Evolutionary conservation across 345 rosid genomes (phyloP), one percentile per base, ranked within the genome.

Genomic region (Turnera subulata): DNA sequence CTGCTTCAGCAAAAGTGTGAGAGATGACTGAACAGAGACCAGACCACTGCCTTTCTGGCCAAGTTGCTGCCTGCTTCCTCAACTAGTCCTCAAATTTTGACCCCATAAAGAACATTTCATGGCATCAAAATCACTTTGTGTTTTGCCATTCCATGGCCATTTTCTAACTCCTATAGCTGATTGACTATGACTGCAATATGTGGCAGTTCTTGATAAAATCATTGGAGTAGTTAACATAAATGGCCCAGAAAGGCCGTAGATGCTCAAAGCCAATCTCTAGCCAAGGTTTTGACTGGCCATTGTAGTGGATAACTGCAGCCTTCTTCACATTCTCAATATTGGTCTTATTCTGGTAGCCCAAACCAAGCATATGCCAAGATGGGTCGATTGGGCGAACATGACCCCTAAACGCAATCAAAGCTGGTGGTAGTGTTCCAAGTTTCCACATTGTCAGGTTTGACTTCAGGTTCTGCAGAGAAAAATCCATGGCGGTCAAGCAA

Each of bases 201-300:
- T 90, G 96, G 80, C 99, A 94, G 76, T 79, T 85, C 73, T 86
- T 86, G 59, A 92, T 64, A 66, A 92, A 92, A 67, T 89, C 98
- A 69, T 80, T 86, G 55, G 97, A 82, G 77, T 86, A 89, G 71
- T 89, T 83, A 46, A 92, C 91, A 65, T 84, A 77, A 70, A 85
- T 94, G 62, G 89, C 82, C 99, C 99, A 94, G 68, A 85, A 93
- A 29, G 99, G 99, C 67, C 96, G 84, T 18, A 94, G 93, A 77
- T 92, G 96, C 78, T 86, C 97, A 33, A 92, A 92, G 52, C 97
- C 98, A 55, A 89, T 88, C 76, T 89, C 84, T 32, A 89, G 77
- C 98, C 98, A 92, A 1, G 98, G 98, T 79, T 92, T 92, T 21
- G 96, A 82, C 73, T 92, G 98, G 42, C 98, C 98, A 59, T 92